Evolutionary conservation across 2,329 filamentous ascomycete genomes (phyloP).

Genomic region (Aureobasidium sp.): DNA sequence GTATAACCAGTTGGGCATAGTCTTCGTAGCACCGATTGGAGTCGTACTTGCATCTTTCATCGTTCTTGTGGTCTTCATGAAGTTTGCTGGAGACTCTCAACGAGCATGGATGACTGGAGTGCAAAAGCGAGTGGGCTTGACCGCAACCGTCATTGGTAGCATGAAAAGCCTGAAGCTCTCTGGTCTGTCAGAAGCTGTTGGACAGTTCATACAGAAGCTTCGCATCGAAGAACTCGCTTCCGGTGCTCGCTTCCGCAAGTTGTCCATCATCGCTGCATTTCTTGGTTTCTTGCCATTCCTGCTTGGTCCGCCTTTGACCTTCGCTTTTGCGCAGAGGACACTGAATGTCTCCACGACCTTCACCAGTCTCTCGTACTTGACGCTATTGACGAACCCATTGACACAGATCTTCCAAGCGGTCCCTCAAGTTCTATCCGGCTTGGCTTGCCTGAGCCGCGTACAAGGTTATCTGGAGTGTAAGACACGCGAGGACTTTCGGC

Average conservation of each 20-base stretch:
- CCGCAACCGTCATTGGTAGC: not conserved
- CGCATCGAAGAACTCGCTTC: not conserved
- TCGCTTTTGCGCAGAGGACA: not conserved
- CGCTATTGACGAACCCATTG: not conserved
- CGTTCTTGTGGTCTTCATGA: not conserved
- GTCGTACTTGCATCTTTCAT: not conserved
- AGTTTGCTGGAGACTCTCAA: not conserved
- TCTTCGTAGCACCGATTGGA: slow-evolving; percentile 9
- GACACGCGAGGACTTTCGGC: not conserved
- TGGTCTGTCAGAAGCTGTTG: not conserved
- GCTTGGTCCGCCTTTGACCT: not conserved
- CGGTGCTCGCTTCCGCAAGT: not conserved
- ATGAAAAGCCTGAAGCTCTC: not conserved
- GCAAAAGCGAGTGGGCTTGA: not conserved
- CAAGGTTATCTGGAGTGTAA: not conserved
- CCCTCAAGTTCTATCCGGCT: not conserved
- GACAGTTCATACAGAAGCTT: not conserved
- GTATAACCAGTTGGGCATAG: slow-evolving; percentile 12
- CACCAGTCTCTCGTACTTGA: not conserved
- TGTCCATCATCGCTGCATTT: not conserved
- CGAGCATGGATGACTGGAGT: not conserved
- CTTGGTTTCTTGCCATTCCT: not conserved
- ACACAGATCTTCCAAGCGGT: not conserved
- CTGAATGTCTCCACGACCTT: not conserved
- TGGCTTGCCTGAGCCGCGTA: not conserved